A percentile compares a stretch with the other conserved stretches of the same genome.
Evolutionary conservation across 768 basidiomycete genomes (phyloP).

Genomic region (Hemileccinum impolitum): DNA sequence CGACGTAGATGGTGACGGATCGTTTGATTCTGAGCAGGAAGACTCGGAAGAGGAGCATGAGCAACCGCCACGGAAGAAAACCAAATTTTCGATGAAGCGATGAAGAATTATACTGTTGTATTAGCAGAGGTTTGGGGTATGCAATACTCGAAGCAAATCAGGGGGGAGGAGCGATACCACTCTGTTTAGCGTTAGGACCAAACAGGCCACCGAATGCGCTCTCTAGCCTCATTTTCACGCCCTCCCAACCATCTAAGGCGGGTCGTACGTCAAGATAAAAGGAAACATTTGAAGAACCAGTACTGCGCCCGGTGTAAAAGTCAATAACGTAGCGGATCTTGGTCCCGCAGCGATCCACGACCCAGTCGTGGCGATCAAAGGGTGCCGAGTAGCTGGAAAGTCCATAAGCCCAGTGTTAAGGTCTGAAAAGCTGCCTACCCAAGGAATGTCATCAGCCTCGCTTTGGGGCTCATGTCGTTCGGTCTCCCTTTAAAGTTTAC

Average conservation of each 20-base stretch:
- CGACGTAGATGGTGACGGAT: slow-evolving; percentile 48
- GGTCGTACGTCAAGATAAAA: slow-evolving; percentile 96
- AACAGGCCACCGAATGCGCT: slow-evolving; percentile 47
- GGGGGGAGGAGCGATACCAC: slow-evolving; percentile 14
- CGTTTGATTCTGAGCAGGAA: slow-evolving; percentile 39
- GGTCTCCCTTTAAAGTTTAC: slow-evolving; percentile 92
- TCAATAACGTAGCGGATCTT: slow-evolving; percentile 94
- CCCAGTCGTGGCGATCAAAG: slow-evolving; percentile 97
- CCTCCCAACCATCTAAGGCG: slow-evolving; percentile 92
- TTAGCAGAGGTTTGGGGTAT: slow-evolving; percentile 14
- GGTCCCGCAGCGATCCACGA: slow-evolving; percentile 89
- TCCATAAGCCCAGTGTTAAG: not conserved
- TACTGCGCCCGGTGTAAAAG: slow-evolving; percentile 84
- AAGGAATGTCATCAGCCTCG: slow-evolving; percentile 74
- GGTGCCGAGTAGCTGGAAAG: slow-evolving; percentile 78
- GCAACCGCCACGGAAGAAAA: slow-evolving; percentile 46
- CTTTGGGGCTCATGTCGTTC: slow-evolving; percentile 73
- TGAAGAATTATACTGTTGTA: slow-evolving; percentile 21
- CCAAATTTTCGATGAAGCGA: slow-evolving; percentile 47
- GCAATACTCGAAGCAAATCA: slow-evolving; percentile 5
- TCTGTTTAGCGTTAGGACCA: slow-evolving; percentile 20
- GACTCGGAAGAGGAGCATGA: slow-evolving; percentile 47
- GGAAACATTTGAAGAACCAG: slow-evolving; percentile 53
- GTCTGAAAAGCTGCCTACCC: slow-evolving; percentile 56
- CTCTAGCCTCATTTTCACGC: slow-evolving; percentile 76